Evolutionary conservation across 1,284 basidiomycete species (phyloP).

Genomic region (Amylostereum areolatum): DNA sequence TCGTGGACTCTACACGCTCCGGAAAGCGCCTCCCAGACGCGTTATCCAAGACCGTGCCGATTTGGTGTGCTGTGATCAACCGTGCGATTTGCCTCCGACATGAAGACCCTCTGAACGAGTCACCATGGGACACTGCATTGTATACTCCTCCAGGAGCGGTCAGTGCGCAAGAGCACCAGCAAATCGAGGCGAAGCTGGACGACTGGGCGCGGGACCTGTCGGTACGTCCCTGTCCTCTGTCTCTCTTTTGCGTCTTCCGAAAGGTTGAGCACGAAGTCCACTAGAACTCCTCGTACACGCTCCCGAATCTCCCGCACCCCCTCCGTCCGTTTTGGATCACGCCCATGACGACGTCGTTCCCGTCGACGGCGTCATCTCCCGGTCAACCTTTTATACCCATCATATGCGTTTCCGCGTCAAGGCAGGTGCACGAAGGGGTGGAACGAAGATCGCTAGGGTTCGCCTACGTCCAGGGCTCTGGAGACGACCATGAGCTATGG

Average conservation of each 20-base stretch:
- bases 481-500: slow-evolving; percentile 89
- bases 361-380: slow-evolving; percentile 24
- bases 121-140: slow-evolving; percentile 46
- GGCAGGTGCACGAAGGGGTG: slow-evolving; percentile 48
- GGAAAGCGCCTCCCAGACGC: slow-evolving; percentile 96
- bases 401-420: slow-evolving; percentile 76
- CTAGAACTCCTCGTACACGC: slow-evolving; percentile 46
- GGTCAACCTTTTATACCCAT: slow-evolving; percentile 49
- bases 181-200: slow-evolving; percentile 62
- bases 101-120: slow-evolving; percentile 8
- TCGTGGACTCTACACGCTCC: slow-evolving; percentile 90
- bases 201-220: slow-evolving; percentile 60
- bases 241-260: not conserved
- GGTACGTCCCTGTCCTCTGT: slow-evolving; percentile 28
- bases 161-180: slow-evolving; percentile 66
- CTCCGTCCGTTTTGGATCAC: slow-evolving; percentile 69
- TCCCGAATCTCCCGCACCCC: slow-evolving; percentile 44
- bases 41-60: slow-evolving; percentile 89
- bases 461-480: slow-evolving; percentile 83
- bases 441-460: slow-evolving; percentile 60
- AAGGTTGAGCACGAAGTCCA: not conserved
- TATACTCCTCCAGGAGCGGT: slow-evolving; percentile 64
- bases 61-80: slow-evolving; percentile 95
- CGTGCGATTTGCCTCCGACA: slow-evolving; percentile 44
- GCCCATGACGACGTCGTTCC: slow-evolving; percentile 42